Evolutionary conservation across 2,329 filamentous ascomycete genomes (phyloP).

Genomic region (Onygena corvina): DNA sequence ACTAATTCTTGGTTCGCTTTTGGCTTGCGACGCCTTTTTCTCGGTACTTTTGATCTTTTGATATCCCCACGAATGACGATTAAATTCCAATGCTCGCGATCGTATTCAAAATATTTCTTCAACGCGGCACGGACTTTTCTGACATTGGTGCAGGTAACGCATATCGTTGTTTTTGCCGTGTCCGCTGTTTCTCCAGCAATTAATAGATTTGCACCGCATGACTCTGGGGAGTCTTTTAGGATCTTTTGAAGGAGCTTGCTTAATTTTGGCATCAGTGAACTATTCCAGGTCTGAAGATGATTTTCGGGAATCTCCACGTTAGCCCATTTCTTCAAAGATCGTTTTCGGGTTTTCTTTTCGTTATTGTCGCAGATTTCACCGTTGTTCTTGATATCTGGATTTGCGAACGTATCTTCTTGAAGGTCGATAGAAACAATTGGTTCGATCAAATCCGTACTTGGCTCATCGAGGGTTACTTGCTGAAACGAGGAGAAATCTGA

Average conservation of each 20-base stretch:
- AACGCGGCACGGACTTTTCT: constrained; percentile 47
- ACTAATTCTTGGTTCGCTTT: constrained; percentile 23
- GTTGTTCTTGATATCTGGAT: constrained; percentile 16
- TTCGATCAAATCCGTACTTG: constrained; percentile 8
- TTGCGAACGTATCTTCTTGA: constrained; percentile 16
- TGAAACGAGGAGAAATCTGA: constrained; percentile 7
- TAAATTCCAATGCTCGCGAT: constrained; percentile 45
- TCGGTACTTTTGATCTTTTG: constrained; percentile 42
- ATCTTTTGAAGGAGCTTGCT: constrained; percentile 48
- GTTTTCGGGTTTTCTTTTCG: constrained; percentile 28
- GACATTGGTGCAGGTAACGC: constrained; percentile 49
- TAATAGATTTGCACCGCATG: constrained; percentile 49
- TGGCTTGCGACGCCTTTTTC: constrained; percentile 30
- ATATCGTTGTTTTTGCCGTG: constrained; percentile 49
- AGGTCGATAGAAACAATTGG: constrained; percentile 12
- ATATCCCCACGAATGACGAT: constrained; percentile 50
- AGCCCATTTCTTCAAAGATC: constrained; percentile 35
- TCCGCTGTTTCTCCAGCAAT: constrained; percentile 48
- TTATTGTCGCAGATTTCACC: constrained; percentile 18
- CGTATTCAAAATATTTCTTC: constrained; percentile 46
- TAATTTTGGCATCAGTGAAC: constrained; percentile 44
- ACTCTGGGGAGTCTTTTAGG: constrained; percentile 48
- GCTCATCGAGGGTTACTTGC: constrained; percentile 14
- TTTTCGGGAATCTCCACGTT: constrained; percentile 43
- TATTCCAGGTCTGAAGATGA: constrained; percentile 48